phyloP scores from a whole-genome alignment of 139 green algal genomes.

The Chlorella sp. region DNA sequence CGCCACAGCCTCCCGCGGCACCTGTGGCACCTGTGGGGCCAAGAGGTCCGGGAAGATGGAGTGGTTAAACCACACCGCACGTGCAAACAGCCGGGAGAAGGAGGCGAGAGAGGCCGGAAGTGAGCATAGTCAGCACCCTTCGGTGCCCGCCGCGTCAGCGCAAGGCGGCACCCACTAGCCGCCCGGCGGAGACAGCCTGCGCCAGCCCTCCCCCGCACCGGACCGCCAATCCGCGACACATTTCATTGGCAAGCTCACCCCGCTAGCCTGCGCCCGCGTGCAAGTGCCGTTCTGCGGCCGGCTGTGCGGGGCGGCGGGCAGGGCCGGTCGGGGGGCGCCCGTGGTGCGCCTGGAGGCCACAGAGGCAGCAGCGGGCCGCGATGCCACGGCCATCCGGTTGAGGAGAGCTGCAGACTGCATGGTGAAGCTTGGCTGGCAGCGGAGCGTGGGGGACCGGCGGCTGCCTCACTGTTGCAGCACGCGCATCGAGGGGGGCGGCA shows the following conservation, averaged over 20 bases:
- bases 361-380: background rate
- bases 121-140: too few relatives aligned
- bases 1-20: too few relatives aligned
- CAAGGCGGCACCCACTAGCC: background rate
- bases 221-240: background rate
- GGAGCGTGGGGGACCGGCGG: too few relatives aligned
- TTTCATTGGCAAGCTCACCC: background rate
- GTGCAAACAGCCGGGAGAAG: too few relatives aligned
- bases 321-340: background rate
- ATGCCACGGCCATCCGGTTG: background rate
- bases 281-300: background rate
- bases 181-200: background rate
- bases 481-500: too few relatives aligned
- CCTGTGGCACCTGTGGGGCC: too few relatives aligned
- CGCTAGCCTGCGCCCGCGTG: background rate
- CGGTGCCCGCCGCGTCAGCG: too few relatives aligned
- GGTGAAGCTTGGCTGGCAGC: too few relatives aligned
- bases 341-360: background rate
- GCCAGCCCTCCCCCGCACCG: background rate
- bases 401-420: background rate
- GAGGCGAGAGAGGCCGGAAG: too few relatives aligned
- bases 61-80: too few relatives aligned
- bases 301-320: background rate
- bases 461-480: too few relatives aligned
- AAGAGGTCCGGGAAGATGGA: too few relatives aligned